Percentiles rank a stretch among this genome's conserved stretches.
phyloP scores from a whole-genome alignment of 2,329 filamentous ascomycete genomes.

The Fusarium circinatum region DNA sequence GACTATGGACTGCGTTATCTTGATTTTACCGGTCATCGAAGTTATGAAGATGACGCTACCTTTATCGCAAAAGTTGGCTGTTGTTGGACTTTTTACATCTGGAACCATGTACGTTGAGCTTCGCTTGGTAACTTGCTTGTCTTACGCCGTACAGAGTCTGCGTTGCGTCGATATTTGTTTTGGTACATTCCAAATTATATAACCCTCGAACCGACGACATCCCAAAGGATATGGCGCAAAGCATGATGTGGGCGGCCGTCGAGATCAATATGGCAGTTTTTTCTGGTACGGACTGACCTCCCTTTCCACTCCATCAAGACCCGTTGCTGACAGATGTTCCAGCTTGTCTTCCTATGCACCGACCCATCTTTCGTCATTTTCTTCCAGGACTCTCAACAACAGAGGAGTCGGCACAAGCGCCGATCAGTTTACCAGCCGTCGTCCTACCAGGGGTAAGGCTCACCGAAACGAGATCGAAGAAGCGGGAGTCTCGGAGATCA shows the following conservation, averaged over 20 bases:
- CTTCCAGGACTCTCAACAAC: neutral
- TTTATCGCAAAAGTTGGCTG: constrained; percentile 14
- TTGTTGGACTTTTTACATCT: constrained; percentile 17
- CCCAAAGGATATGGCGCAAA: constrained; percentile 22
- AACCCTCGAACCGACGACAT: constrained; percentile 22
- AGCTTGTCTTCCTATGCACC: constrained; percentile 29
- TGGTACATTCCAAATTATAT: constrained; percentile 23
- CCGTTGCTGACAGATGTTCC: accelerated
- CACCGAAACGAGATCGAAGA: neutral
- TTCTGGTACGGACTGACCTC: neutral
- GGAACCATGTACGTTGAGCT: constrained; percentile 4
- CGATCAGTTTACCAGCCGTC: neutral
- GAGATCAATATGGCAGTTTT: constrained; percentile 40
- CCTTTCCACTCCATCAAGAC: accelerated
- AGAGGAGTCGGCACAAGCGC: neutral
- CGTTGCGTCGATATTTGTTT: constrained; percentile 27
- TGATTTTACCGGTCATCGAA: constrained; percentile 19
- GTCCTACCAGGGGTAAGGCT: neutral
- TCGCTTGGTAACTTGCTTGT: accelerated
- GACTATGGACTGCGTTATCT: constrained; percentile 34
- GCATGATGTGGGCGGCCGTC: constrained; percentile 30
- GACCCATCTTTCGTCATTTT: constrained; percentile 7
- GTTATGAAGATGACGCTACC: constrained; percentile 23
- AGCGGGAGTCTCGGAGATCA: constrained; percentile 3
- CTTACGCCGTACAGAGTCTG: constrained; percentile 5